Evolutionary conservation across 2,329 filamentous ascomycete species (phyloP), one percentile per base, ranked within the genome.

Genomic region (Mycosphaerelloides madeirae): DNA sequence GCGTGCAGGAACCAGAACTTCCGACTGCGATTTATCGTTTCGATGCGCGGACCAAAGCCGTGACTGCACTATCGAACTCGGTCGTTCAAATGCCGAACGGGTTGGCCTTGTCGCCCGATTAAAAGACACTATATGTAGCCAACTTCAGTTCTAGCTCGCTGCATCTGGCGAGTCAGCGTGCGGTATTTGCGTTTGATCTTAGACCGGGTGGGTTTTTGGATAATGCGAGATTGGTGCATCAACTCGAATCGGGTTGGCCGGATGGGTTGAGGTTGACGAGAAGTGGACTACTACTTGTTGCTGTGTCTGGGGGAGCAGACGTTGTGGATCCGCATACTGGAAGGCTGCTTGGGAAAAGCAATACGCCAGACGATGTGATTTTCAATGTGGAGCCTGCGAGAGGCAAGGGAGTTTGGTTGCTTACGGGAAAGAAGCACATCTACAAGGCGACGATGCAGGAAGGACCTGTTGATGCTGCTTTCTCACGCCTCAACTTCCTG

Each of bases 11-110:
- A 3, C 77, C 77, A 0, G 72, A 71, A 0, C 57, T 81, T 3
- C 74, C 68, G 5, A 75, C 75, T 47, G 78, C 81, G 51, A 75
- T 81, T 0, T 83, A 82, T 56, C 73, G 77, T 3, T 72, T 75
- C 32, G 71, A 77, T 36, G 67, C 71, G 1, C 53, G 48, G 0
- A 80, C 73, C 0, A 73, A 73, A 0, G 70, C 72, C 0, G 60
- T 81, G 2, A 68, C 69, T 0, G 72, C 74, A 0, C 75, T 78
- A 2, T 77, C 78, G 0, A 74, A 74, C 1, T 71, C 71, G 0
- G 61, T 80, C 2, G 41, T 54, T 2, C 35, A 31, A 7, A 57
- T 46, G 38, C 52, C 58, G 0, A 61, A 61, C 34, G 58, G 58
- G 9, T 44, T 60, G 8, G 52, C 55, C 6, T 38, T 61, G 1